Base-by-base conservation (phyloP, 2,329 filamentous ascomycete genomes). In the Cryphonectria carpinicola region DNA sequence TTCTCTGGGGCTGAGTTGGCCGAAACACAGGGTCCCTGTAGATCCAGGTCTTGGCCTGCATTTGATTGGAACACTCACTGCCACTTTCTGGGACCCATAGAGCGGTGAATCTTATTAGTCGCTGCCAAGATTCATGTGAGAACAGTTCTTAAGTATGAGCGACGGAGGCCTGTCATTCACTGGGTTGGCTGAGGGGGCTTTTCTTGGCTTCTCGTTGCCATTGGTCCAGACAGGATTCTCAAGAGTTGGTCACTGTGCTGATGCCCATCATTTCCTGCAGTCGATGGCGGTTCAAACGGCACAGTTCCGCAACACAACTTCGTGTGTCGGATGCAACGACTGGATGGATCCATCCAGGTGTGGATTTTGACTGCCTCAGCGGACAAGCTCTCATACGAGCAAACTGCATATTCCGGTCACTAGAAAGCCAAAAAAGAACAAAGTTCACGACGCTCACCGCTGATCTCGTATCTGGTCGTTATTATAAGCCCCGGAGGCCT, bases 31-130 rank as follows among this genome's bases (percentile, higher is more conserved):
- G 43, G 68, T 67, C 68, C 68, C 68, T 70, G 68, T 60, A 70
- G 61, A 56, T 62, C 65, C 60, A 61, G 68, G 70, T 61, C 70
- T 72, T 72, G 70, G 70, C 70, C 54, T 72, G 70, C 70, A 70
- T 70, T 70, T 25, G 64, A 64, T 70, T 67, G 60, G 67, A 70
- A 68, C 68, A 39, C 61, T 70, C 70, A 70, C 68, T 70, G 68
- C 70, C 68, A 68, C 70, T 67, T 41, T 41, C 52, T 35, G 39
- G 70, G 70, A 43, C 37, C 70, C 70, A 70, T 69, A 63, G 65
- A 68, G 70, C 70, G 70, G 68, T 72, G 70, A 67, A 72, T 70
- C 69, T 25, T 52, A 17, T 41, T 54, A 49, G 61, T 61, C 28
- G 28, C 37, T 43, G 41, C 54, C 39, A 65, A 62, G 8, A 61